Conservation (phyloP, 768 basidiomycete species). For the Glaciozyma martinii region DNA sequence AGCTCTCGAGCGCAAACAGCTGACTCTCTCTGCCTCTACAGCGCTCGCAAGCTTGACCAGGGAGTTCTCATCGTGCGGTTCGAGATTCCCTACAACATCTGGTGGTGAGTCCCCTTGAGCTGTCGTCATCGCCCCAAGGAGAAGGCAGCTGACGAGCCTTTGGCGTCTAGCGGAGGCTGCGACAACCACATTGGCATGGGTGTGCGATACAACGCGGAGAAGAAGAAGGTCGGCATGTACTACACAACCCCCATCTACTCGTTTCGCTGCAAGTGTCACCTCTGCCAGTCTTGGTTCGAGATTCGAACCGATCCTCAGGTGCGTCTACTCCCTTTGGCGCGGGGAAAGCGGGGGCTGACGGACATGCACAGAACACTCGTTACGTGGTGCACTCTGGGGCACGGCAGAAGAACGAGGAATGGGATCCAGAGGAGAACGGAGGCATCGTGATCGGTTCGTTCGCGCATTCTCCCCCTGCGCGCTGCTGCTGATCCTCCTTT, state of each 20-base stretch:
- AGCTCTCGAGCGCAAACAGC: neutral
- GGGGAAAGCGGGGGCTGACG: neutral
- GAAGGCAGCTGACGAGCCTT: neutral
- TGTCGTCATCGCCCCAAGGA: neutral
- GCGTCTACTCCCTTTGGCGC: conserved; percentile 13
- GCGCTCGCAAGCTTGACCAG: conserved; percentile 90
- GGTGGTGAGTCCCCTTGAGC: conserved; percentile 63
- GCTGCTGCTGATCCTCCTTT: conserved; percentile 43
- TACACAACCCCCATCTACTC: conserved; percentile 89
- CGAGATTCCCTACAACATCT: conserved; percentile 91
- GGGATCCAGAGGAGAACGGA: conserved; percentile 53
- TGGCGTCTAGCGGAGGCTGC: conserved; percentile 65
- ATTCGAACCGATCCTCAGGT: conserved; percentile 97
- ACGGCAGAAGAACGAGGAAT: conserved; percentile 88
- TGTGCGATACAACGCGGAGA: conserved; percentile 99
- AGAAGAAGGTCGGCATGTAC: conserved; percentile 91
- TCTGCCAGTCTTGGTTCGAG: conserved; percentile 95
- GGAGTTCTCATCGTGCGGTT: conserved; percentile 93
- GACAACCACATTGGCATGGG: conserved; percentile 97
- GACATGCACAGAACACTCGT: conserved; percentile 64
- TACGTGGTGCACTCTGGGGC: conserved; percentile 90
- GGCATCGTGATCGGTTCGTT: conserved; percentile 21
- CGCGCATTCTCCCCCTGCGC: conserved; percentile 20
- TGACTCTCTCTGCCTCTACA: conserved; percentile 42
- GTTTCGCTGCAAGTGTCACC: conserved; percentile 95